Evolutionary conservation across 2,329 filamentous ascomycete species (phyloP), one percentile per base, ranked within the genome.

Genomic region (Lachnellula occidentalis): DNA sequence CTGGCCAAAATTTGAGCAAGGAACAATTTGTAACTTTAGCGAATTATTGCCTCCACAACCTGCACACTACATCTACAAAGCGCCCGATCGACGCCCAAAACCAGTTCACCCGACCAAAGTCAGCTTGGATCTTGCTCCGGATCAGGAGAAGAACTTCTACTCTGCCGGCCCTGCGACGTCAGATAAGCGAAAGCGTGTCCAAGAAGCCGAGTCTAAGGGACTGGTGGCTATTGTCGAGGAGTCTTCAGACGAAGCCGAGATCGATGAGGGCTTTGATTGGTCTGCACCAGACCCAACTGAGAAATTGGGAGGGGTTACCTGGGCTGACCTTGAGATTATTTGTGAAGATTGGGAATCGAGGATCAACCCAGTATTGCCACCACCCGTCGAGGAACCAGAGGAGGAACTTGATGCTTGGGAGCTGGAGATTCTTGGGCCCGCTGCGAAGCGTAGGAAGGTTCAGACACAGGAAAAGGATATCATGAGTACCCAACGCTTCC

Each of bases 81-180:
- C 84, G 39, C 90, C 92, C 0, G 61, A 78, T 1, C 95, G 91
- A 71, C 85, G 85, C 41, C 89, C 91, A 0, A 94, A 92, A 71
- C 78, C 89, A 15, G 78, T 97, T 3, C 80, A 91, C 5, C 90
- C 91, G 0, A 92, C 87, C 19, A 99, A 99, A 71, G 79, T 96
- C 54, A 91, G 84, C 58, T 78, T 99, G 14, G 94, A 99, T 58
- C 76, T 97, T 34, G 87, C 89, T 2, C 79, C 82, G 46, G 94
- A 97, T 64, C 88, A 95, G 61, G 90, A 95, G 70, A 90, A 91
- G 63, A 78, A 81, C 24, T 99, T 97, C 69, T 84, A 85, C 53
- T 82, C 92, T n/a, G 78, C 83, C 0, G 85, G 85, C 0, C 78
- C 83, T 24, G 77, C 79, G 1, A 74, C 76, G 4, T 66, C 71